A percentile compares a stretch with the other conserved stretches of the same genome.
Conservation (phyloP, 2,329 filamentous ascomycete genomes). For the Raffaelea deltoideospora region DNA sequence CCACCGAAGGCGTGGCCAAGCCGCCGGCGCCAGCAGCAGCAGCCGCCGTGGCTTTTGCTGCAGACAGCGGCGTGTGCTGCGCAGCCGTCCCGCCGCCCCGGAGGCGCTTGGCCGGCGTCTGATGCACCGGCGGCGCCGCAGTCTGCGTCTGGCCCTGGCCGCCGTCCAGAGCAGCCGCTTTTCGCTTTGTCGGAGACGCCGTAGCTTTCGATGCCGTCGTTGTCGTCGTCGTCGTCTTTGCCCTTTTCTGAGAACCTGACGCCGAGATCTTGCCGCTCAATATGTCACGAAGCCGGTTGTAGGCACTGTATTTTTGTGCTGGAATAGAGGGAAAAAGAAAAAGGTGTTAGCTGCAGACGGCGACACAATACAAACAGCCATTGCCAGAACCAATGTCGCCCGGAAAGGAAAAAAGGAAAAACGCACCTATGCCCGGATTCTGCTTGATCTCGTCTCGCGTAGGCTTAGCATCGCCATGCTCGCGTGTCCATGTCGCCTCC, state of each 20-base stretch:
- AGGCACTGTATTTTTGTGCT: constrained; percentile 66
- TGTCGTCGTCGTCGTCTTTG: constrained; percentile 14
- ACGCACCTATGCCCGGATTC: constrained; percentile 57
- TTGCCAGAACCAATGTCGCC: too few relatives aligned
- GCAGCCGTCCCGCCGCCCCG: background rate
- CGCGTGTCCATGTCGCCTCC: constrained; percentile 51
- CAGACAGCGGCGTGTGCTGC: too few relatives aligned
- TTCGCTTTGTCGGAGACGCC: too few relatives aligned
- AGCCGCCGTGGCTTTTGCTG: too few relatives aligned
- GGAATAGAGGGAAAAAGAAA: background rate
- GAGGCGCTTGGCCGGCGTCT: constrained; percentile 1
- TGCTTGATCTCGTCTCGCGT: constrained; percentile 61
- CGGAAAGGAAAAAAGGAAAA: too few relatives aligned
- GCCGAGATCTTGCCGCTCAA: constrained; percentile 35
- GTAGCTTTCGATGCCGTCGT: background rate
- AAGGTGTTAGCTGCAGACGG: background rate
- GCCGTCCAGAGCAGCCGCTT: constrained; percentile 25
- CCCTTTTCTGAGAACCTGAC: constrained; percentile 9
- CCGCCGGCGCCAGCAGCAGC: too few relatives aligned
- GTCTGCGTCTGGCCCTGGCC: constrained; percentile 6
- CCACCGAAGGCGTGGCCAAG: constrained; percentile 36
- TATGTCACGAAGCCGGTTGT: constrained; percentile 49
- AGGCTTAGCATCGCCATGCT: constrained; percentile 53
- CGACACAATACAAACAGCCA: constrained; percentile 10
- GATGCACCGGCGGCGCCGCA: constrained; percentile 12